Conservation (phyloP, 805 yeast genomes). For the Barnettozyma salicaria region DNA sequence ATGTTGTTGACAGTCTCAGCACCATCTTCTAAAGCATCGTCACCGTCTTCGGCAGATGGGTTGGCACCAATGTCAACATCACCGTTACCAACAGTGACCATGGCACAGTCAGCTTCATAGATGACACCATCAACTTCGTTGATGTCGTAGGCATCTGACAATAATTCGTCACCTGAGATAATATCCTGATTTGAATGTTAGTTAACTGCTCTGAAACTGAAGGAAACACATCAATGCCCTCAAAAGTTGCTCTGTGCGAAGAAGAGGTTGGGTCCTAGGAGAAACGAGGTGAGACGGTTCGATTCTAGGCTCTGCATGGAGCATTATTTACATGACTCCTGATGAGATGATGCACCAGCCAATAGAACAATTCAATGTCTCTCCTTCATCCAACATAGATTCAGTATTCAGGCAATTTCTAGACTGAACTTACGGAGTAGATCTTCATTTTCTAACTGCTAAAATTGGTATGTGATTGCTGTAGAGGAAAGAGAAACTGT, state of each 20-base stretch:
- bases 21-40: slow-evolving; percentile 72
- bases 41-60: slow-evolving; percentile 97
- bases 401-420: neutral
- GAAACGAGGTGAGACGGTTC: neutral
- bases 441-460: slow-evolving; percentile 13
- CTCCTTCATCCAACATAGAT: neutral
- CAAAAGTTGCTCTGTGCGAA: too few relatives aligned
- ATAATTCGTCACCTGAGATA: slow-evolving; percentile 89
- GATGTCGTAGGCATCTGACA: slow-evolving; percentile 95
- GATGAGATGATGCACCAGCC: neutral
- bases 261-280: neutral
- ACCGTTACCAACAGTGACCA: slow-evolving; percentile 85
- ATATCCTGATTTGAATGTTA: slow-evolving; percentile 55
- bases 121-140: slow-evolving; percentile 84
- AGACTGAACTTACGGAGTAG: slow-evolving; percentile 18
- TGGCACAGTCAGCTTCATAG: slow-evolving; percentile 93
- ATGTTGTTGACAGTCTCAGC: slow-evolving; percentile 94
- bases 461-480: neutral
- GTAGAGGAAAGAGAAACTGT: neutral
- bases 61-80: slow-evolving; percentile 98
- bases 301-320: too few relatives aligned
- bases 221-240: neutral
- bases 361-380: neutral
- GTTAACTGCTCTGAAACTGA: neutral
- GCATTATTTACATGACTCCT: too few relatives aligned